Evolutionary conservation across 75 land plant genomes (phyloP), one percentile per base, ranked within the genome.

Genomic region (Pinus albicaulis): DNA sequence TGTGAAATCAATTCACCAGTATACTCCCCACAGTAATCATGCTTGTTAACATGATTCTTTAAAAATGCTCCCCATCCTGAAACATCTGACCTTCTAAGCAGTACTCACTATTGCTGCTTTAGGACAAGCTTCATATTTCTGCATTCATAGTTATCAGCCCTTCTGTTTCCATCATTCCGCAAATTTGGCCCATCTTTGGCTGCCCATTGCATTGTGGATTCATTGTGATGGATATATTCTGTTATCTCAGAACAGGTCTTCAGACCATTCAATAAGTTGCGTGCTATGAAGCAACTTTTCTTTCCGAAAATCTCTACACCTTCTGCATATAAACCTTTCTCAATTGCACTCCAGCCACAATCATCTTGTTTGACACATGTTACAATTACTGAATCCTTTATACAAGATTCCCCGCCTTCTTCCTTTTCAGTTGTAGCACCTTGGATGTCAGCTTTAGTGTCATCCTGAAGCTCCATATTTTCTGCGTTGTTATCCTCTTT

Each of bases 281-380:
- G 81, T 61, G 99, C 92, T 77, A 98, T 95, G 48, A 95, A 72
- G 83, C 99, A 98, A 79, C 99, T 95, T 84, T 92, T 94, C 72
- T 78, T 86, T 41, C 99, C 99, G 88, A 95, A 98, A 8, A 98
- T 95, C 81, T 92, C 90, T 15, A 98, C 41, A 62, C 99, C 99
- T 76, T 94, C 95, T 55, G 90, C 95, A 76, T 88, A 92, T 28
- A 98, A 80, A 55, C 89, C 83, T 75, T 91, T 91, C 84, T 98
- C 99, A 91, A 91, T 74, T 56, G 81, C 60, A 73, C 82, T 88
- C 99, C 99, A 98, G 24, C 81, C 77, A 73, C 59, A 79, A 26
- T 60, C 76, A 36, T 84, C 83, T 55, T 77, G 78, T 61, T 83
- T 91, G 55, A 34, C 81, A 31, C 60, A 34, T 60, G 70, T 84